A percentile compares a stretch with the other conserved stretches of the same genome.
phyloP scores from a whole-genome alignment of 352 stramenopile species.

The Phytophthora niederhauseri region DNA sequence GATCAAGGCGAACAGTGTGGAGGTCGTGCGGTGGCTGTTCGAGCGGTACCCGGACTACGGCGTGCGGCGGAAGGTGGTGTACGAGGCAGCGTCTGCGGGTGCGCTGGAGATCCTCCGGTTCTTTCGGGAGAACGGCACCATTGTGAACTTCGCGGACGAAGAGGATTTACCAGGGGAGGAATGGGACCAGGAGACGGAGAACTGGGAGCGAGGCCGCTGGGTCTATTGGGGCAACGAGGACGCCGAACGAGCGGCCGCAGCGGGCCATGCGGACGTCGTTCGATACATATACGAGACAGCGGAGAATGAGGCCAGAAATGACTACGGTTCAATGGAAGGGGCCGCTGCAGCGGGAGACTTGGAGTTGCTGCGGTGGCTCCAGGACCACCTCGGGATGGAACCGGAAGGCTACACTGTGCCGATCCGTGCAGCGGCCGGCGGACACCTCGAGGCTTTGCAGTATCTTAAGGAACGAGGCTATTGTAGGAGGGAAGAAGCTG shows the following conservation, averaged over 20 bases:
- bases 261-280: not conserved
- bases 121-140: conserved; percentile 4
- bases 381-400: not conserved
- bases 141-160: not conserved
- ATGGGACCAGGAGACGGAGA: not conserved
- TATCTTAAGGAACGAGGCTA: not conserved
- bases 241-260: not conserved
- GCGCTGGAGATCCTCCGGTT: conserved; percentile 11
- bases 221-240: not conserved
- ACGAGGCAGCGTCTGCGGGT: conserved; percentile 9
- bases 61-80: conserved; percentile 11
- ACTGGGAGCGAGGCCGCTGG: not conserved
- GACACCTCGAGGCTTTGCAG: not conserved
- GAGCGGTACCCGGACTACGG: conserved; percentile 15
- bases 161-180: not conserved
- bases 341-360: not conserved
- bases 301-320: not conserved
- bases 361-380: not conserved
- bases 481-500: not conserved
- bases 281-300: not conserved
- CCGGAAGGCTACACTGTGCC: not conserved
- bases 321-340: not conserved
- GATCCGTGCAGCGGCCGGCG: not conserved
- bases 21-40: conserved; percentile 22
- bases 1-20: conserved; percentile 10